Conservation (phyloP, 1,284 basidiomycete genomes). For the Uromyces viciae-fabae region DNA sequence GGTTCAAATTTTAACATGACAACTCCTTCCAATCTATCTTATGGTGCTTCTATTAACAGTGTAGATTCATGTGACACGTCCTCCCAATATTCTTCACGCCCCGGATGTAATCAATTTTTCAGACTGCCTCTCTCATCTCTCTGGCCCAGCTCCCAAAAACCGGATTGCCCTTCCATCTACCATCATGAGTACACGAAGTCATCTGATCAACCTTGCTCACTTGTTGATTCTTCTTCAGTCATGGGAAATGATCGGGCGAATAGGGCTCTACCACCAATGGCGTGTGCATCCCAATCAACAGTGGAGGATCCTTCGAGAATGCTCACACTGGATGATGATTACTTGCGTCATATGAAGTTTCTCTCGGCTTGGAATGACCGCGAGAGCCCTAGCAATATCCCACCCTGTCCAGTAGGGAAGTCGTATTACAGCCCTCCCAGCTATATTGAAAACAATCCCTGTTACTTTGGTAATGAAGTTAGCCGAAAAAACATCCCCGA, state of each 20-base stretch:
- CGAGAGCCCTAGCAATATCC: not conserved
- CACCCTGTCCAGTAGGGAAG: not conserved
- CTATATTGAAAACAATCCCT: constrained; percentile 2
- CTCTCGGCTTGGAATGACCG: not conserved
- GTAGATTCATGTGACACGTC: not conserved
- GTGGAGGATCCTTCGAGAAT: not conserved
- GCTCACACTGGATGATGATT: not conserved
- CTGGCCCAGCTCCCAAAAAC: not conserved
- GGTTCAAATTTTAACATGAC: not conserved
- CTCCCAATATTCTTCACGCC: not conserved
- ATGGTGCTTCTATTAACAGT: not conserved
- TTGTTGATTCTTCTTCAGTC: no score
- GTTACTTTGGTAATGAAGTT: not conserved
- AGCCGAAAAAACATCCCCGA: not conserved
- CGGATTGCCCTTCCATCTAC: not conserved
- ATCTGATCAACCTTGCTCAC: not conserved
- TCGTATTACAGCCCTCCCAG: not conserved
- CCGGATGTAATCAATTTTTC: not conserved
- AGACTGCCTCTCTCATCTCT: constrained; percentile 16
- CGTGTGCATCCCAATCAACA: not conserved
- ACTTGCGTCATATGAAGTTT: not conserved
- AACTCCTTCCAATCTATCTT: not conserved
- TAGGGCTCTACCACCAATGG: not conserved
- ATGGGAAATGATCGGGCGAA: not conserved
- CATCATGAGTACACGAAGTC: not conserved